Evolutionary conservation across 169 alveolate genomes (phyloP), one percentile per base, ranked within the genome.

Genomic region (Eimeria nieschulzi): DNA sequence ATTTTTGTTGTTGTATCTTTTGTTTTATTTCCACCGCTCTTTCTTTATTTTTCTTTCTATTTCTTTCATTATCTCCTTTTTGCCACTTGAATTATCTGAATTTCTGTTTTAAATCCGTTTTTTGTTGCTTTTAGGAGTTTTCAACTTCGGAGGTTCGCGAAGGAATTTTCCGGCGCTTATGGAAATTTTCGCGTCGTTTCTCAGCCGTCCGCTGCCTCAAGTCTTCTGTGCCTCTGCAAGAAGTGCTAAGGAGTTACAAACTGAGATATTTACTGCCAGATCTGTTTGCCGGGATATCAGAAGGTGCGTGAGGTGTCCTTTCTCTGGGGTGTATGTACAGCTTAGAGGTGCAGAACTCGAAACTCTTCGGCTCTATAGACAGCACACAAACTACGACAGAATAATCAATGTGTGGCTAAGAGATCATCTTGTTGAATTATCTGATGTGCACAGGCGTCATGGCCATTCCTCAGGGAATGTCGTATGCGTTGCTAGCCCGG

Each of bases 401-500:
- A 13, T 19, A 17, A 19, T 61, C 21, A 19, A 1, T 61, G 1
- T 17, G 21, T 13, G 2, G 5, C 0, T 19, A 61, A 17, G 70
- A 17, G 70, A 13, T 1, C 2, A 19, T 17, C 5, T 19, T 61
- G 70, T 19, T 61, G 70, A 13, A 0, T 13, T 19, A 1, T 13
- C 70, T 0, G 9, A 33, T 33, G 46, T 33, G 46, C 54, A 33
- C 83, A 91, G 94, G 94, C 10, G 90, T 91, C 19, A 91, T 91
- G 94, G 94, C 94, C 10, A 82, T 91, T 5, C 94, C 94, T 3
- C 83, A 73, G 90, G 95, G 95, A 26, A 87, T 92, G 93, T 92
- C 95, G 5, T 92, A 92, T 63, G 92, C 95, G 70, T 12, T 92
- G 92, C 84, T 92, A 51, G 95, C 95, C 17, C 85, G 91, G 12